Percentiles rank a stretch among this genome's conserved stretches.
Evolutionary conservation across 2,329 filamentous ascomycete species (phyloP).

Genomic region (Pseudogymnoascus sp.): DNA sequence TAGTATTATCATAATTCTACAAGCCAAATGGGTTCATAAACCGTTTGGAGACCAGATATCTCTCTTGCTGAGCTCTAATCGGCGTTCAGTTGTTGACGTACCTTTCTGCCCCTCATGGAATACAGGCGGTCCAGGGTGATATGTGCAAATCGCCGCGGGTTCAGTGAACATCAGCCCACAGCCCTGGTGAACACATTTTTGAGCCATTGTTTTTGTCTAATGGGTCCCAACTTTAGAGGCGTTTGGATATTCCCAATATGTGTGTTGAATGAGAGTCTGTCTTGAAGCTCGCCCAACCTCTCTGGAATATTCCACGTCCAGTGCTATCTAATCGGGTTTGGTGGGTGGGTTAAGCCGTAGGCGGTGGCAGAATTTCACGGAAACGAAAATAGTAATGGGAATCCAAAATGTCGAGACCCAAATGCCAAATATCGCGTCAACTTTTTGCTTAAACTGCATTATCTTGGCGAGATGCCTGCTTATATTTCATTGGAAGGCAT

Average conservation of each 20-base stretch:
- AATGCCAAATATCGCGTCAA: not conserved
- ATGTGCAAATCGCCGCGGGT: slow-evolving; percentile 73
- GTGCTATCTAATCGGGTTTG: slow-evolving; percentile 5
- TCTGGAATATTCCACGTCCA: slow-evolving; percentile 10
- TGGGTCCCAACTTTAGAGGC: not conserved
- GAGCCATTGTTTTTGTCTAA: slow-evolving; percentile 30
- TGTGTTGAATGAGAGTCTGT: not conserved
- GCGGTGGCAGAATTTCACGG: slow-evolving; percentile 2
- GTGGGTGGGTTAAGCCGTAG: not conserved
- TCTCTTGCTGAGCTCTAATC: not conserved
- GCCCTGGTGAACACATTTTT: slow-evolving; percentile 93
- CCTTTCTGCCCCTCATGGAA: slow-evolving; percentile 99
- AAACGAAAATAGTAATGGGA: not conserved
- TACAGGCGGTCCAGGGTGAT: slow-evolving; percentile 87
- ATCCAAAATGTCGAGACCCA: not conserved
- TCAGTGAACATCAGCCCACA: slow-evolving; percentile 86
- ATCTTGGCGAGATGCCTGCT: not conserved
- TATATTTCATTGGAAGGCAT: not conserved
- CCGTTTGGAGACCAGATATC: not conserved
- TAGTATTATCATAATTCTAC: slow-evolving; percentile 14
- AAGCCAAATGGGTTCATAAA: not conserved
- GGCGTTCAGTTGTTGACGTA: slow-evolving; percentile 36
- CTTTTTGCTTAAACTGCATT: not conserved
- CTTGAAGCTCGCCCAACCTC: slow-evolving; percentile 3
- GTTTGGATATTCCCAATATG: slow-evolving; percentile 3